Evolutionary conservation across 1,284 basidiomycete genomes (phyloP).

Genomic region (Ceratobasidium sp.): DNA sequence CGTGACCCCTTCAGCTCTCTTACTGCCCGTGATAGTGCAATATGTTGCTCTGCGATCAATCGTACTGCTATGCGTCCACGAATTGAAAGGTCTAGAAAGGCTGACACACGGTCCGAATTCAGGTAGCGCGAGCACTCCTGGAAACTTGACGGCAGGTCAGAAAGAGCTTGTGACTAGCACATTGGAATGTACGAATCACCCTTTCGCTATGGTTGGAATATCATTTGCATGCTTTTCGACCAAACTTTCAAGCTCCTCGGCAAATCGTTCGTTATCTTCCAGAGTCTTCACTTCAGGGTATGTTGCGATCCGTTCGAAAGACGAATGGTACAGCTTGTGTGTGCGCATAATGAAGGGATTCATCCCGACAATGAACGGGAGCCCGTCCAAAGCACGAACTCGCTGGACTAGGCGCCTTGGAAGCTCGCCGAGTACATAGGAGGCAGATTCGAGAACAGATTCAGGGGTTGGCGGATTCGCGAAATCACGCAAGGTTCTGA

Average conservation of each 20-base stretch:
- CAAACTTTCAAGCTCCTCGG: conserved; percentile 72
- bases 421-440: conserved; percentile 75
- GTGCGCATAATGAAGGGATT: conserved; percentile 87
- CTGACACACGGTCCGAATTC: conserved; percentile 76
- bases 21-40: conserved; percentile 78
- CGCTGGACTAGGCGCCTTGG: conserved; percentile 77
- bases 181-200: conserved; percentile 59
- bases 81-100: conserved; percentile 86
- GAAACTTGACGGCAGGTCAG: conserved; percentile 64
- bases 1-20: conserved; percentile 2
- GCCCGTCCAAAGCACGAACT: conserved; percentile 72
- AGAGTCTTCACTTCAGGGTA: conserved; percentile 73
- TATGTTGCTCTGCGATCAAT: conserved; percentile 92
- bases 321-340: conserved; percentile 76
- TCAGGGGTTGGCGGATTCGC: conserved; percentile 74
- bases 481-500: conserved; percentile 75
- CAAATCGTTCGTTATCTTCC: conserved; percentile 76
- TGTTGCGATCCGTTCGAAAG: conserved; percentile 77
- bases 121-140: conserved; percentile 88
- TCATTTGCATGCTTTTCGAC: conserved; percentile 86
- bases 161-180: neutral
- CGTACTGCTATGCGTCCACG: conserved; percentile 88
- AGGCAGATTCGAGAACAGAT: conserved; percentile 74
- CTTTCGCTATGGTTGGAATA: conserved; percentile 89
- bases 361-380: conserved; percentile 88